phyloP scores from a whole-genome alignment of 75 land plant species.

The Pinus albicaulis region DNA sequence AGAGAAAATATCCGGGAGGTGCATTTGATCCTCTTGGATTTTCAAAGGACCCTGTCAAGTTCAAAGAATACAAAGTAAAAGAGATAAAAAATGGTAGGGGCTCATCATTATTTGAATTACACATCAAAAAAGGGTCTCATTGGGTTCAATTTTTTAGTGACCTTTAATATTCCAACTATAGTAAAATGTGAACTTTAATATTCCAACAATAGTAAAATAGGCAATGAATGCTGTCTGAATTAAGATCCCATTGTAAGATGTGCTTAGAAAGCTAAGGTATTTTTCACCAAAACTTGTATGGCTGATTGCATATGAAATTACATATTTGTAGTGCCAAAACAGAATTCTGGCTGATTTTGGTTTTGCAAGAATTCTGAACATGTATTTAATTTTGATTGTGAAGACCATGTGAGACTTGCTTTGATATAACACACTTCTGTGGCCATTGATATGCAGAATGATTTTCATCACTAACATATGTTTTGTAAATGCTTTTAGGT shows the following conservation, averaged over 20 bases:
- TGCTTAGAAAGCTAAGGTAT: too few relatives aligned
- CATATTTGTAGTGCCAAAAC: too few relatives aligned
- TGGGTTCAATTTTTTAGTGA: too few relatives aligned
- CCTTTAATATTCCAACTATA: too few relatives aligned
- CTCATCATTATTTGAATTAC: neutral
- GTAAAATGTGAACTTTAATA: too few relatives aligned
- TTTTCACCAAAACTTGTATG: too few relatives aligned
- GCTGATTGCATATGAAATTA: too few relatives aligned
- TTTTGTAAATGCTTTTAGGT: constrained; percentile 36
- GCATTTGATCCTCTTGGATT: constrained; percentile 97
- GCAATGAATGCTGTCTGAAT: too few relatives aligned
- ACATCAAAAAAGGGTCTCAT: too few relatives aligned
- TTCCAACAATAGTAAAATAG: too few relatives aligned
- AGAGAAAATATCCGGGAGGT: constrained; percentile 98
- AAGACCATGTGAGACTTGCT: neutral
- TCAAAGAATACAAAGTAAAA: constrained; percentile 84
- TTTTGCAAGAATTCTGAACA: neutral
- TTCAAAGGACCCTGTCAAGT: constrained; percentile 85
- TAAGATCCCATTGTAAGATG: too few relatives aligned
- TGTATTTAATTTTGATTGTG: neutral
- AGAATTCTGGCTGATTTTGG: too few relatives aligned
- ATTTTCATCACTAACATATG: neutral
- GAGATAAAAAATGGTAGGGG: constrained; percentile 85
- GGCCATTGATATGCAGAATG: neutral
- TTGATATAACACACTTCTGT: neutral